Base-by-base conservation (phyloP, 2,329 filamentous ascomycete genomes). In the Xylariaceae sp. region DNA sequence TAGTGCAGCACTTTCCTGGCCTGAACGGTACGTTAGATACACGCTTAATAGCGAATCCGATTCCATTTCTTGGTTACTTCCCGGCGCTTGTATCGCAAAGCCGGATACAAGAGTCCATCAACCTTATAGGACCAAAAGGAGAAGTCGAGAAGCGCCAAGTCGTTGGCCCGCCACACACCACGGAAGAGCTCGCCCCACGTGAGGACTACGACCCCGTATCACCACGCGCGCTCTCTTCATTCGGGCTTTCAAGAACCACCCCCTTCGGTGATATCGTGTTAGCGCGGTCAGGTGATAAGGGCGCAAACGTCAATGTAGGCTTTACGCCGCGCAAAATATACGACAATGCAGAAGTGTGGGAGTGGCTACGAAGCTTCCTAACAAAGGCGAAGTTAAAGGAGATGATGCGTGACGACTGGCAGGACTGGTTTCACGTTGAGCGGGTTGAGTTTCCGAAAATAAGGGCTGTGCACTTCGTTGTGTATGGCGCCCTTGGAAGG, bases 381-480 rank as follows among this genome's bases (percentile, higher is more conserved):
- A 74, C 69, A 1, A 61, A 60, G 1, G 61, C 62, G 1, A 66
- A 63, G 9, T 61, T 77, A 55, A 62, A 65, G n/a, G 59, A 70
- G 8, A 59, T 75, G 44, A 69, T 76, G n/a, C 73, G 69, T 2
- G 63, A 71, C 1, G 74, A 77, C 47, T 74, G 71, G 70, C 60
- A 70, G 7, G 69, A 75, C 37, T 66, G 71, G 43, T 71, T 70
- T 57, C 63, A 65, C 45, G 62, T 78, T 2, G 76, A 79, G 60
- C 63, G 77, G 13, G 73, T 78, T n/a, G 76, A 79, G 63, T 74
- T 79, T 49, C 67, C 70, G 0, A 60, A 67, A 3, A 69, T 79
- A 0, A 63, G 63, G 32, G 76, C 76, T 0, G 77, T 80, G 18
- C 73, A 81, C 57, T 79, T 77, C 65, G 75, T 79, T 9, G 65